Evolutionary conservation across 495 filamentous ascomycete species (phyloP).

Genomic region (Penicillium tannophilum): DNA sequence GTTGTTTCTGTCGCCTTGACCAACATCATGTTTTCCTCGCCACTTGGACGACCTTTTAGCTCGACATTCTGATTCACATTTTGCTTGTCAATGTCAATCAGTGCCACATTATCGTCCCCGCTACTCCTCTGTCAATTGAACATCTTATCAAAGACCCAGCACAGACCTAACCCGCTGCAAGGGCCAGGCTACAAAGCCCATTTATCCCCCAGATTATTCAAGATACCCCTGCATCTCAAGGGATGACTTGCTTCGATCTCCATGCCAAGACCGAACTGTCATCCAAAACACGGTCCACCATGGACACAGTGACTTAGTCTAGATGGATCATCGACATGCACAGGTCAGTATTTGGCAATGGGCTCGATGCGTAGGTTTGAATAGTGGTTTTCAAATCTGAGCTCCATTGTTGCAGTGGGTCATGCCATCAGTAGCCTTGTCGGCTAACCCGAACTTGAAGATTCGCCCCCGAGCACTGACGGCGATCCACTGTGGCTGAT

Average conservation of each 20-base stretch:
- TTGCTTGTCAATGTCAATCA: too few species aligned
- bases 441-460: conserved; percentile 7
- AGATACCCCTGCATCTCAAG: conserved; percentile 28
- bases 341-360: conserved; percentile 6
- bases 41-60: too few species aligned
- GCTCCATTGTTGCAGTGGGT: conserved; percentile 23
- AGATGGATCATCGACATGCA: background rate
- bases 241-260: conserved; percentile 23
- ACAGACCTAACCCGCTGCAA: conserved; percentile 24
- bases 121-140: background rate
- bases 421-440: conserved; percentile 26
- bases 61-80: too few species aligned
- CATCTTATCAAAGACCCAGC: conserved; percentile 13
- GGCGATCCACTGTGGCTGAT: conserved; percentile 24
- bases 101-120: too few species aligned
- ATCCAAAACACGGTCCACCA: conserved; percentile 5
- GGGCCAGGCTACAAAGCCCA: conserved; percentile 11
- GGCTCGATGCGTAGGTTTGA: conserved; percentile 14
- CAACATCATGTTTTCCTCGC: background rate
- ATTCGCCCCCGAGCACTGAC: conserved; percentile 18
- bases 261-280: conserved; percentile 15
- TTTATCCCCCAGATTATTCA: conserved; percentile 11
- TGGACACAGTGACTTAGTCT: background rate
- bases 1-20: background rate
- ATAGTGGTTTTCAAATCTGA: conserved; percentile 18